These are phyloP conservation scores for Ceratocystiopsis minuta DNA, from an alignment of 2,329 filamentous ascomycete species.

Conservation along the genomic window DNA sequence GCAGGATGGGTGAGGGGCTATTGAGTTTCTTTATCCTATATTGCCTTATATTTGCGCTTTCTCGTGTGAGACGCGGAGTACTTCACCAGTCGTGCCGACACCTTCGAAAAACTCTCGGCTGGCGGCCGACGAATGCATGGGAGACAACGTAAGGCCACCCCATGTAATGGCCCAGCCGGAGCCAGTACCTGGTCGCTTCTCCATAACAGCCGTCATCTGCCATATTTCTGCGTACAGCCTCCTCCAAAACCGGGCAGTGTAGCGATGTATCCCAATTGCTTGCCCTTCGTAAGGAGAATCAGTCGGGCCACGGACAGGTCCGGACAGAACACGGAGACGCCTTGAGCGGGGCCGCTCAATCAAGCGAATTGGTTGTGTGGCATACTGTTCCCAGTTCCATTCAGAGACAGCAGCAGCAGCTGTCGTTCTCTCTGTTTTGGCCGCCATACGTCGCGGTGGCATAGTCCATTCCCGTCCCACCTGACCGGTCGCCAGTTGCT, in stretches of 20 bases:
- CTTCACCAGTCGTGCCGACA: constrained; percentile 13
- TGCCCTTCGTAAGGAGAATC: constrained; percentile 13
- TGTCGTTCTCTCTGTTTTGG: too few relatives aligned
- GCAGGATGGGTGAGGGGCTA: not conserved
- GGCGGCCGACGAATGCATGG: constrained; percentile 15
- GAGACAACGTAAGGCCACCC: constrained; percentile 19
- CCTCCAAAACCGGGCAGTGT: constrained; percentile 24
- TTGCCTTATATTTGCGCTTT: too few relatives aligned
- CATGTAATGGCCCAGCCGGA: constrained; percentile 23
- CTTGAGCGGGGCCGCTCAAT: constrained; percentile 21
- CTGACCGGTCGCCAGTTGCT: constrained; percentile 25
- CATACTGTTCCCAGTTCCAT: constrained; percentile 22
- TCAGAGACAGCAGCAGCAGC: too few relatives aligned
- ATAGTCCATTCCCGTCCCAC: constrained; percentile 20
- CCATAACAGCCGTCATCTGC: constrained; percentile 25
- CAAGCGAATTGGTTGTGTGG: constrained; percentile 19
- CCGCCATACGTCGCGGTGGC: constrained; percentile 10
- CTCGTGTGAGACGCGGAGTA: not conserved
- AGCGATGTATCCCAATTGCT: constrained; percentile 17
- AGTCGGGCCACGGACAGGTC: constrained; percentile 4
- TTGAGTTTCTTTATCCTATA: not conserved
- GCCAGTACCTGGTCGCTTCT: constrained; percentile 11
- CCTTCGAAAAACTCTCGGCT: constrained; percentile 31
- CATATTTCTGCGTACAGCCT: constrained; percentile 30
- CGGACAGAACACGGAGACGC: constrained; percentile 12